These are phyloP conservation scores for Isabelozyma pseudorhagii DNA, from an alignment of 805 yeast genomes.

Conservation along the genomic window DNA sequence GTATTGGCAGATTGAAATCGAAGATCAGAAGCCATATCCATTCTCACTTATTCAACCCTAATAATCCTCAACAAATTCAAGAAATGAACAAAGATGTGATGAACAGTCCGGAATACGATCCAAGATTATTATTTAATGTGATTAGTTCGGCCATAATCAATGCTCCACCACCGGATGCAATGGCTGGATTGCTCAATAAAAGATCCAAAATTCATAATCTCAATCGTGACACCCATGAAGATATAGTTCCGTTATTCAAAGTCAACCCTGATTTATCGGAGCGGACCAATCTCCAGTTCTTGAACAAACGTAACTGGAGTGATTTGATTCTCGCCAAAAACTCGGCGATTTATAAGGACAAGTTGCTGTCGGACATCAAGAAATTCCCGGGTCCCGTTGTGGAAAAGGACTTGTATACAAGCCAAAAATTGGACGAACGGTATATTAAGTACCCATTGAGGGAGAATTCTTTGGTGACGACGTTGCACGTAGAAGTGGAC, in stretches of 20 bases:
- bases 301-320: slow-evolving; percentile 71
- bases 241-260: slow-evolving; percentile 69
- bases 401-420: slow-evolving; percentile 1
- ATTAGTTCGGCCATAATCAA: slow-evolving; percentile 89
- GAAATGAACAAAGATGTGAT: slow-evolving; percentile 39
- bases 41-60: slow-evolving; percentile 26
- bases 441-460: slow-evolving; percentile 53
- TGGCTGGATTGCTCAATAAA: slow-evolving; percentile 70
- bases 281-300: slow-evolving; percentile 49
- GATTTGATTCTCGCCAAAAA: slow-evolving; percentile 57
- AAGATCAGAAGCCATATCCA: slow-evolving; percentile 45
- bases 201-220: slow-evolving; percentile 69
- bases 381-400: slow-evolving; percentile 44
- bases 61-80: slow-evolving; percentile 20
- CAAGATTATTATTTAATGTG: slow-evolving; percentile 74
- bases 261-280: slow-evolving; percentile 52
- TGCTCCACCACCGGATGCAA: slow-evolving; percentile 87
- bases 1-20: slow-evolving; percentile 73
- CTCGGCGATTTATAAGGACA: slow-evolving; percentile 18
- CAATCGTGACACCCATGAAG: slow-evolving; percentile 67
- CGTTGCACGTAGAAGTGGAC: slow-evolving; percentile 72
- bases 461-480: slow-evolving; percentile 58
- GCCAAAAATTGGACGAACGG: slow-evolving; percentile 19
- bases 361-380: slow-evolving; percentile 14
- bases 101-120: slow-evolving; percentile 62